Evolutionary conservation across 2,329 filamentous ascomycete species (phyloP), one percentile per base, ranked within the genome.

Genomic region (Calonectria crousiana): DNA sequence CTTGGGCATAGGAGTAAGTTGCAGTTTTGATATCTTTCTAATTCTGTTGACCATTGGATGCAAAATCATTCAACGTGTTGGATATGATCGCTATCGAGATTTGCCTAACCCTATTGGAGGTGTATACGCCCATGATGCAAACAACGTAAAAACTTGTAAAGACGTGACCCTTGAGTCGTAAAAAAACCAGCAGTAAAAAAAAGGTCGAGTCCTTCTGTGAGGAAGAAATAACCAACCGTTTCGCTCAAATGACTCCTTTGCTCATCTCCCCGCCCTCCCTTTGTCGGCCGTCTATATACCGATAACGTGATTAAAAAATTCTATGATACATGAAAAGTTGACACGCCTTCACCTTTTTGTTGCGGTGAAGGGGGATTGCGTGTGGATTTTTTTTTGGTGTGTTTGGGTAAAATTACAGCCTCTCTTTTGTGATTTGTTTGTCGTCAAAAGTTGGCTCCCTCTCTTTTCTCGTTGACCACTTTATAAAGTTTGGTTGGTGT

Each of bases 301-400:
- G 56, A 62, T 41, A 28, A 41, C 56, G 56, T 62, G 36, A 62
- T 62, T 62, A 62, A 62, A 62, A 62, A 56, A 56, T 56, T 62
- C 56, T 62, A 62, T 62, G 56, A 62, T 62, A 62, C 56, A 62
- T 62, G 56, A 62, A 62, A 18, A 28, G 13, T 47, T 41, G 34
- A 41, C 56, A 60, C n/a, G 18, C 44, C 4, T 47, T 23, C 6
- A 10, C 44, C 3, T 47, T 13, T 34, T 34, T 34, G 32, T 34
- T 34, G 32, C 4, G 8, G 18, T 47, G 18, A 20, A 47, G 41
- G 41, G 41, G 18, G 41, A 10, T 18, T 28, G 56, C 41, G 14
- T 62, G 30, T 26, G n/a, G 13, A 16, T 23, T 38, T 6, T 58
- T 58, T 23, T 60, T 18, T 51, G 34, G 30, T 8, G 18, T 18